Evolutionary conservation across 2,329 filamentous ascomycete species (phyloP).

Genomic region (Graphiopsis chlorocephala): DNA sequence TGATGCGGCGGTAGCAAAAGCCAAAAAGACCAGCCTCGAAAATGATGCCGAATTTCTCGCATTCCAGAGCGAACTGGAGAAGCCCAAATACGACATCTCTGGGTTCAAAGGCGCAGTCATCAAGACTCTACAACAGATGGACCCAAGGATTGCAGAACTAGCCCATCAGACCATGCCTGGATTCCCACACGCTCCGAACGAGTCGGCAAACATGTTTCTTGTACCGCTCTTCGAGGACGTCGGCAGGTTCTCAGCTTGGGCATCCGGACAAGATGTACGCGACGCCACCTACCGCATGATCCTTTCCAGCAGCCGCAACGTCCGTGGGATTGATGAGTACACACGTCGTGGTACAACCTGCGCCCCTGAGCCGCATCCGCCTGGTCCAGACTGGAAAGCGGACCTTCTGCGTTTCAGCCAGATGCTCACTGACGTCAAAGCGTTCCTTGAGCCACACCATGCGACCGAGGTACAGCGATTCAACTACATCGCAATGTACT

Average conservation of each 20-base stretch:
- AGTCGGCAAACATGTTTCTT: slow-evolving; percentile 56
- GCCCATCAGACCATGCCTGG: slow-evolving; percentile 43
- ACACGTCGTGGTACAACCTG: slow-evolving; percentile 35
- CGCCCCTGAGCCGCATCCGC: slow-evolving; percentile 19
- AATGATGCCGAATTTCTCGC: background rate
- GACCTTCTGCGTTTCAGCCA: background rate
- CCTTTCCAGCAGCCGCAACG: slow-evolving; percentile 14
- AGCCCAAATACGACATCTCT: slow-evolving; percentile 12
- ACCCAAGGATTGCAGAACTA: slow-evolving; percentile 50
- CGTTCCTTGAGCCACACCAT: slow-evolving; percentile 7
- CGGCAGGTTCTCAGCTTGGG: slow-evolving; percentile 43
- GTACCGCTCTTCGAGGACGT: slow-evolving; percentile 58
- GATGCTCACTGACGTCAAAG: slow-evolving; percentile 11
- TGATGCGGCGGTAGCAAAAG: slow-evolving; percentile 13
- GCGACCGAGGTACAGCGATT: slow-evolving; percentile 10
- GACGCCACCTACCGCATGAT: slow-evolving; percentile 40
- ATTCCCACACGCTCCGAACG: slow-evolving; percentile 18
- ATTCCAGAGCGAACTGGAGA: slow-evolving; percentile 19
- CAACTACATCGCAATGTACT: slow-evolving; percentile 19
- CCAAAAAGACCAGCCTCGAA: background rate
- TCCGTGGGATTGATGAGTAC: slow-evolving; percentile 37
- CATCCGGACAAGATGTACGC: slow-evolving; percentile 37
- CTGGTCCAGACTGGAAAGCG: background rate
- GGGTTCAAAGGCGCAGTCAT: background rate
- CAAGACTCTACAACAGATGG: slow-evolving; percentile 33